A percentile compares a stretch with the other conserved stretches of the same genome.
Conservation (phyloP, 139 green algal genomes). For the Asterochloris erici region DNA sequence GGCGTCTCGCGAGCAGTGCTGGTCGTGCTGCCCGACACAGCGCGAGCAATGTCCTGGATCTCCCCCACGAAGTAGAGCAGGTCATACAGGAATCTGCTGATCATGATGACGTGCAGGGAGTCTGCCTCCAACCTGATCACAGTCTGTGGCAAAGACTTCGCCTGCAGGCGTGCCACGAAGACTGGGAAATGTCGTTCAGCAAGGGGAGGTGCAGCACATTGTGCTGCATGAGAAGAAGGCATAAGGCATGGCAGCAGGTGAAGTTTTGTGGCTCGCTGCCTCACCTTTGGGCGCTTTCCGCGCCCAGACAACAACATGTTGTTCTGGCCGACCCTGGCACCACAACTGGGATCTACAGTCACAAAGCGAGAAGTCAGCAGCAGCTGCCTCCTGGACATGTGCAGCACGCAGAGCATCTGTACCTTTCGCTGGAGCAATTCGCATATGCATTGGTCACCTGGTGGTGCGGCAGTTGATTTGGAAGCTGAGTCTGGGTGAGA, state of each 20-base stretch:
- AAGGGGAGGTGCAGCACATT: not conserved
- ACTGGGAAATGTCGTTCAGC: not conserved
- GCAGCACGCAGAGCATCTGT: too few relatives aligned
- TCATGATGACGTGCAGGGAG: conserved; percentile 10
- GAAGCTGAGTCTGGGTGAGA: conserved; percentile 1
- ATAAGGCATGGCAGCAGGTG: too few relatives aligned
- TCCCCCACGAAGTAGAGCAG: conserved; percentile 16
- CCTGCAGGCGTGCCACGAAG: not conserved
- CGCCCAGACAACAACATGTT: too few relatives aligned
- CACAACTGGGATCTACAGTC: too few relatives aligned
- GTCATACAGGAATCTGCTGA: conserved; percentile 29
- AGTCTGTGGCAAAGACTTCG: not conserved
- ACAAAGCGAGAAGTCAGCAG: too few relatives aligned
- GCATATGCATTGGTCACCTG: not conserved
- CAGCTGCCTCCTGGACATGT: too few relatives aligned
- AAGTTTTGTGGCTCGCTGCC: too few relatives aligned
- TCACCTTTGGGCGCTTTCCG: too few relatives aligned
- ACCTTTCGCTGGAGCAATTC: too few relatives aligned
- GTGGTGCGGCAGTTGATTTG: not conserved
- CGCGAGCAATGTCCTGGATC: conserved; percentile 1
- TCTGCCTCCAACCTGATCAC: conserved; percentile 11
- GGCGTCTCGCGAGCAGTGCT: not conserved
- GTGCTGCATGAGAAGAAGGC: too few relatives aligned
- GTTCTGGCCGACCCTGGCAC: too few relatives aligned
- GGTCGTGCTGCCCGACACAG: not conserved